Evolutionary conservation across 2,329 filamentous ascomycete genomes (phyloP).

Genomic region (Orbilia quercus): DNA sequence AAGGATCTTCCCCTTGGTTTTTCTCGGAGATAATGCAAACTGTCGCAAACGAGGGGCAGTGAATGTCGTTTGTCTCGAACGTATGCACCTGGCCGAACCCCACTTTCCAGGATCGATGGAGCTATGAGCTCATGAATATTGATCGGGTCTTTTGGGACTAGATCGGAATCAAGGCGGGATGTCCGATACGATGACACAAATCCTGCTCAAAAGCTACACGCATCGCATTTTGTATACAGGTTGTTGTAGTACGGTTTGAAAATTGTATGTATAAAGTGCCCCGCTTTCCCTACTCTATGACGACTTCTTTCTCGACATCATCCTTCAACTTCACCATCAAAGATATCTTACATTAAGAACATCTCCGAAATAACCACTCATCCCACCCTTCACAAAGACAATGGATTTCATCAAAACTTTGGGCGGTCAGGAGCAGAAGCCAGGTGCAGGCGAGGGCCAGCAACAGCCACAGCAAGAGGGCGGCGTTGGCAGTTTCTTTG

Average conservation of each 20-base stretch:
- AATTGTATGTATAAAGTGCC: conserved; percentile 44
- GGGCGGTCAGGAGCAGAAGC: conserved; percentile 64
- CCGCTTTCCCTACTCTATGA: conserved; percentile 21
- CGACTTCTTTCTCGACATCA: neutral
- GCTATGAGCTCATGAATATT: conserved; percentile 41
- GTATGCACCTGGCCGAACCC: conserved; percentile 15
- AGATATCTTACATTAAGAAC: neutral
- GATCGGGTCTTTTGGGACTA: conserved; percentile 1
- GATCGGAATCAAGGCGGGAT: conserved; percentile 24
- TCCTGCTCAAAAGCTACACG: conserved; percentile 16
- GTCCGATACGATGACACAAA: conserved; percentile 29
- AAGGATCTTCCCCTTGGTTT: no score
- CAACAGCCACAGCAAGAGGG: conserved; percentile 60
- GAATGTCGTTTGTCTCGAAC: conserved; percentile 12
- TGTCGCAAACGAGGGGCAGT: conserved; percentile 6
- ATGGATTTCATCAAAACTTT: conserved; percentile 72
- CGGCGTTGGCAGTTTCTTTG: conserved; percentile 64
- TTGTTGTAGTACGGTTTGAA: neutral
- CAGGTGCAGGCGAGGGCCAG: conserved; percentile 56
- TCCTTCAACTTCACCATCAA: neutral
- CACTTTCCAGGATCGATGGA: conserved; percentile 26
- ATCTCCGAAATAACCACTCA: neutral
- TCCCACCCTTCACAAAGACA: conserved; percentile 44
- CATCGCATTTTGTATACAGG: no score
- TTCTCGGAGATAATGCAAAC: conserved; percentile 40